Percentiles rank a stretch among this genome's conserved stretches.
phyloP scores from a whole-genome alignment of 257 asterid genomes.

The Capsicum baccatum region DNA sequence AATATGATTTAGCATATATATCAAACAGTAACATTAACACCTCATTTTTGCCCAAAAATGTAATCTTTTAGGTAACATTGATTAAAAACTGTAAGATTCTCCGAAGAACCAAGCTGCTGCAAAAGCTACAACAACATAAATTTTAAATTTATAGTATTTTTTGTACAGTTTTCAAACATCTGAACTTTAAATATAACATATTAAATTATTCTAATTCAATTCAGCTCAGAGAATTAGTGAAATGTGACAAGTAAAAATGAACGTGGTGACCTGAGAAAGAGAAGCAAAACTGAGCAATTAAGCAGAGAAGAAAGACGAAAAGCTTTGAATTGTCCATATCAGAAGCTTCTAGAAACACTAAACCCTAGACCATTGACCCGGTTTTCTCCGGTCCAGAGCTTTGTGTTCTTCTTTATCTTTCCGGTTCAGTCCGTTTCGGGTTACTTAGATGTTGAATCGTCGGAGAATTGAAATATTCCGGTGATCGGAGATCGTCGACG shows the following conservation, averaged over 20 bases:
- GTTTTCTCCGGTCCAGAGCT: background rate
- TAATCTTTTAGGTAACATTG: background rate
- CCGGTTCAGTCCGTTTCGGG: background rate
- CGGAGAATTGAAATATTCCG: background rate
- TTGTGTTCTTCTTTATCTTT: background rate
- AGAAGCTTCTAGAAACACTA: conserved; percentile 24
- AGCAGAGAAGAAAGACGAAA: conserved; percentile 48
- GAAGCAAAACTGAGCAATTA: conserved; percentile 45
- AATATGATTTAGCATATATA: background rate
- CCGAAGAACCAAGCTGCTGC: background rate
- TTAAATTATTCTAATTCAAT: too few species aligned
- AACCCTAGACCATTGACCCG: conserved; percentile 66
- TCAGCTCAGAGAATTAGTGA: too few species aligned
- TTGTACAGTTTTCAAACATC: too few species aligned
- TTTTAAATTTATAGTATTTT: too few species aligned
- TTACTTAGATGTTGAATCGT: background rate
- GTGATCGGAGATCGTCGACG: conserved; percentile 13
- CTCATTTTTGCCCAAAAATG: background rate
- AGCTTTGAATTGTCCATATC: conserved; percentile 58
- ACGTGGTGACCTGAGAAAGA: conserved; percentile 56
- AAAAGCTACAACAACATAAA: background rate
- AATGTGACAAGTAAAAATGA: too few species aligned
- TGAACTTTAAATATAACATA: too few species aligned
- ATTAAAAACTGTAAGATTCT: background rate
- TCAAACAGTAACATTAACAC: conserved; percentile 2